A percentile compares a stretch with the other conserved stretches of the same genome.
Conservation (phyloP, 306 rosid genomes). For the Trifolium subterraneum region DNA sequence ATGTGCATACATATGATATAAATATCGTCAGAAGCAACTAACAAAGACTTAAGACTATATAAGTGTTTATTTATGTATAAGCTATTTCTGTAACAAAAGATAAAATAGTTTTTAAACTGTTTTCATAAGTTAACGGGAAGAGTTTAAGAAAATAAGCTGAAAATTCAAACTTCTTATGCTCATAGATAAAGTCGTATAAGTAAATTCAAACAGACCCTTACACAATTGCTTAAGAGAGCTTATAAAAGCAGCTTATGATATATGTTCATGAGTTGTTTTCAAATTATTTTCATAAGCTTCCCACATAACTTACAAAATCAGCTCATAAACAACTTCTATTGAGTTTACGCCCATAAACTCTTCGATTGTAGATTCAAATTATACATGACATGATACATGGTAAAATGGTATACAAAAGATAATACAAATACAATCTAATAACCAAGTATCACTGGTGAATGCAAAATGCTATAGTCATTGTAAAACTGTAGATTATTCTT, state of each 20-base stretch:
- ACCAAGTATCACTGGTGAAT: not conserved
- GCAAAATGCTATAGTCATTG: slow-evolving; percentile 4
- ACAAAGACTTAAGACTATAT: not conserved
- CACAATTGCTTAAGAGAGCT: not conserved
- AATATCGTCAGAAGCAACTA: not conserved
- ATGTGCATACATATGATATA: not conserved
- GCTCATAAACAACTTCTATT: not conserved
- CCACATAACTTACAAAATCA: not conserved
- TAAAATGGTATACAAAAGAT: too few species aligned
- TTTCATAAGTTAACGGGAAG: not conserved
- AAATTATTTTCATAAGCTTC: not conserved
- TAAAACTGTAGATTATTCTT: slow-evolving; percentile 31
- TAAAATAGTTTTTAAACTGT: not conserved
- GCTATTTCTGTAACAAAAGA: not conserved
- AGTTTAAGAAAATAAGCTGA: not conserved
- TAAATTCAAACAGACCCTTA: not conserved
- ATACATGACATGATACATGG: too few species aligned
- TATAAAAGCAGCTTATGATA: not conserved
- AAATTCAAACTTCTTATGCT: not conserved
- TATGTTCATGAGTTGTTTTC: not conserved
- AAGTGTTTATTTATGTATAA: not conserved
- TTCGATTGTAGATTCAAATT: not conserved
- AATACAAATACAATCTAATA: not conserved
- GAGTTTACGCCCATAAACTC: not conserved
- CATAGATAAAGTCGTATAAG: not conserved